Percentiles rank a stretch among this genome's conserved stretches.
phyloP scores from a whole-genome alignment of 371 early-diverging fungal species.

The Apophysomyces elegans region DNA sequence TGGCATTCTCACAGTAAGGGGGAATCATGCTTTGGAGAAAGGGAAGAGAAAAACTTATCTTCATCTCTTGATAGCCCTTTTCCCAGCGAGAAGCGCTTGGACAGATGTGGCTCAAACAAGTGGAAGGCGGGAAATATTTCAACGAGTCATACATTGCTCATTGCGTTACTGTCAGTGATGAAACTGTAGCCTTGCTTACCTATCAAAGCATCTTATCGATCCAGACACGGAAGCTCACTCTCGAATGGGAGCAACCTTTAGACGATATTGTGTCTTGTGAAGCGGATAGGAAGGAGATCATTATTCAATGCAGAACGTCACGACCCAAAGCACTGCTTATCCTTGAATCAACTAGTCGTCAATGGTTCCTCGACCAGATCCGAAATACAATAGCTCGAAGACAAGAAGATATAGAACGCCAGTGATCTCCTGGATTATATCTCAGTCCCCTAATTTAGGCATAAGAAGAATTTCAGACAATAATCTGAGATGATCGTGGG shows the following conservation, averaged over 20 bases:
- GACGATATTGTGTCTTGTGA: slow-evolving; percentile 20
- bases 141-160: slow-evolving; percentile 91
- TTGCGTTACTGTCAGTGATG: slow-evolving; percentile 50
- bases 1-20: slow-evolving; percentile 69
- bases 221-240: slow-evolving; percentile 56
- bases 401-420: slow-evolving; percentile 18
- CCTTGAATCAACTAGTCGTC: background rate
- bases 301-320: slow-evolving; percentile 17
- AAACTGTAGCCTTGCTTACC: slow-evolving; percentile 68
- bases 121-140: slow-evolving; percentile 81
- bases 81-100: slow-evolving; percentile 86
- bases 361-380: slow-evolving; percentile 18
- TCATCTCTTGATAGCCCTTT: slow-evolving; percentile 59
- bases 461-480: background rate
- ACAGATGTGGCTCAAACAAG: slow-evolving; percentile 87
- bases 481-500: too few species aligned
- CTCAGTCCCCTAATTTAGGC: too few species aligned
- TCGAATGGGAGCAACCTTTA: slow-evolving; percentile 60
- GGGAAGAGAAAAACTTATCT: background rate
- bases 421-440: background rate
- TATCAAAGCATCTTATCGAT: slow-evolving; percentile 66
- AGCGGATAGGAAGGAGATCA: slow-evolving; percentile 15
- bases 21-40: background rate
- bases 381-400: slow-evolving; percentile 2
- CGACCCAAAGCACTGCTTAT: slow-evolving; percentile 1